These are phyloP conservation scores for Tubosaeta sp. DNA, from an alignment of 768 basidiomycete genomes.

Conservation along the genomic window DNA sequence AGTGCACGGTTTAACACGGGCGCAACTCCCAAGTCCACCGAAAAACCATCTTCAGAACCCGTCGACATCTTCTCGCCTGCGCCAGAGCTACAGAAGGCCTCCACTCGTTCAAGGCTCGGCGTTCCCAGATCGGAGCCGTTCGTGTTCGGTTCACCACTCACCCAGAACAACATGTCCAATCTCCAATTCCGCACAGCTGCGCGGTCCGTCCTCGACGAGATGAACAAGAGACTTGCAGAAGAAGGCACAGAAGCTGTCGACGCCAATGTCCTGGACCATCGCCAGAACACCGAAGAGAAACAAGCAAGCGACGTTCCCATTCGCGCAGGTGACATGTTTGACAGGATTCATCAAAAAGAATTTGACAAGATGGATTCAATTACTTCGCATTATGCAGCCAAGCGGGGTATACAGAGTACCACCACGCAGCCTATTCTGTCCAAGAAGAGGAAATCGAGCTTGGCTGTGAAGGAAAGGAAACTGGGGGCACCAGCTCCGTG, in stretches of 20 bases:
- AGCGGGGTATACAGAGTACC: constrained; percentile 26
- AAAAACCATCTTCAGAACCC: constrained; percentile 30
- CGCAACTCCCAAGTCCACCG: constrained; percentile 22
- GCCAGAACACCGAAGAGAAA: constrained; percentile 2
- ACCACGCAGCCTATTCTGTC: constrained; percentile 22
- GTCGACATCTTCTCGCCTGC: constrained; percentile 41
- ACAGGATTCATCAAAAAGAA: constrained; percentile 57
- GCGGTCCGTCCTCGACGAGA: constrained; percentile 72
- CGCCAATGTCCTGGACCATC: constrained; percentile 40
- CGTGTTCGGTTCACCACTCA: constrained; percentile 73
- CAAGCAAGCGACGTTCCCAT: constrained; percentile 21
- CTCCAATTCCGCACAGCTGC: constrained; percentile 64
- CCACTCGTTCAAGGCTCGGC: constrained; percentile 19
- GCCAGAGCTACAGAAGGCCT: constrained; percentile 18
- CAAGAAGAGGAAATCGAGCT: constrained; percentile 50
- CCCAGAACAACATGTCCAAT: constrained; percentile 59
- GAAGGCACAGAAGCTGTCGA: constrained; percentile 52
- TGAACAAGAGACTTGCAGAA: constrained; percentile 66
- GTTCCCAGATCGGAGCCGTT: constrained; percentile 45
- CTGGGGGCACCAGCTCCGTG: constrained; percentile 7
- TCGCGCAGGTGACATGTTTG: constrained; percentile 39
- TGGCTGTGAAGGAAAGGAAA: constrained; percentile 34
- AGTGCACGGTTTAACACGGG: constrained; percentile 18
- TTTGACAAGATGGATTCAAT: constrained; percentile 82
- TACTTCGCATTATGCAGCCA: constrained; percentile 47